These are phyloP conservation scores for Suhomyces bolitotheri DNA, from an alignment of 1,139 yeast species.

Conservation along the genomic window DNA sequence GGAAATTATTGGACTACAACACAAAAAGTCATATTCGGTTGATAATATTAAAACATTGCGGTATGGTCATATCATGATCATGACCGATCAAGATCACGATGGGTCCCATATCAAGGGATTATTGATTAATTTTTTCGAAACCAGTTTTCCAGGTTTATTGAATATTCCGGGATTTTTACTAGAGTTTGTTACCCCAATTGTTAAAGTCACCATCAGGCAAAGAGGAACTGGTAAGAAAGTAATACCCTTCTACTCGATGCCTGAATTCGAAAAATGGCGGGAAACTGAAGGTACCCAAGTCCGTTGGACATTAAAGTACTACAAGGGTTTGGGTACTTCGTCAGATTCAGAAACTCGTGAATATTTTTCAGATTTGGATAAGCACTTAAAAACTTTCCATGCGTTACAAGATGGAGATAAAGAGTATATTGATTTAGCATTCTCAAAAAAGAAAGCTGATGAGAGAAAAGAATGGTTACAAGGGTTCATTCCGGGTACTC, in stretches of 20 bases:
- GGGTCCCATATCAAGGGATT: conserved; percentile 98
- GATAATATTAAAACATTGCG: conserved; percentile 73
- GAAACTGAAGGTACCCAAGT: conserved; percentile 73
- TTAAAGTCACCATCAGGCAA: conserved; percentile 76
- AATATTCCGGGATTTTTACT: conserved; percentile 89
- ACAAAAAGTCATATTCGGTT: conserved; percentile 69
- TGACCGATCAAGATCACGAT: conserved; percentile 99
- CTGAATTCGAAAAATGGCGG: conserved; percentile 94
- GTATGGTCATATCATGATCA: conserved; percentile 96
- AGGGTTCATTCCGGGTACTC: conserved; percentile 87
- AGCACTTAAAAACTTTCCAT: conserved; percentile 84
- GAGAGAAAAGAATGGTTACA: conserved; percentile 98
- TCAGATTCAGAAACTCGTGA: conserved; percentile 78
- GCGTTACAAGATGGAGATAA: conserved; percentile 79
- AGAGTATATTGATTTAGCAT: conserved; percentile 85
- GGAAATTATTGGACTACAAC: conserved; percentile 94
- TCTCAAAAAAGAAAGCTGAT: conserved; percentile 93
- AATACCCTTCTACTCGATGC: conserved; percentile 88
- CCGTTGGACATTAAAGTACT: conserved; percentile 92
- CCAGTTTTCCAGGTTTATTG: conserved; percentile 91
- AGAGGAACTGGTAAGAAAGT: conserved; percentile 57
- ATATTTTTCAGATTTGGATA: conserved; percentile 83
- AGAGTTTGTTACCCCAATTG: conserved; percentile 96
- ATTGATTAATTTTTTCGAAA: conserved; percentile 87
- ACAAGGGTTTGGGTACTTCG: conserved; percentile 98